These are phyloP conservation scores for Cystobasidium onofrii DNA, from an alignment of 768 basidiomycete genomes.

Conservation along the genomic window DNA sequence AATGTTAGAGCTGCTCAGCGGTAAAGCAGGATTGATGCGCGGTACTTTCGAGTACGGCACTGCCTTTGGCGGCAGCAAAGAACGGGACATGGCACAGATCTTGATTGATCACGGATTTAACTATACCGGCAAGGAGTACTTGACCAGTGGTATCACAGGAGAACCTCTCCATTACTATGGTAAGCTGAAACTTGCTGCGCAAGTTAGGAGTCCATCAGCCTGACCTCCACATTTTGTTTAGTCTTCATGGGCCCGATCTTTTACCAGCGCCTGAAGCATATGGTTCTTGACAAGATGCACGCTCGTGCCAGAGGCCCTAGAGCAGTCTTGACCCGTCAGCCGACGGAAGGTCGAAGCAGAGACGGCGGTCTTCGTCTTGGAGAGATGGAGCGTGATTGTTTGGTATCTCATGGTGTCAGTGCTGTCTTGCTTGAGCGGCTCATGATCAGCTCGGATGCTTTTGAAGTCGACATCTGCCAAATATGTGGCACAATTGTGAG, in stretches of 20 bases:
- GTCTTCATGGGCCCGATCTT: conserved; percentile 71
- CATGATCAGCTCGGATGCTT: conserved; percentile 98
- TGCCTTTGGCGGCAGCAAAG: conserved; percentile 96
- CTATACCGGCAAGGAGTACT: conserved; percentile 98
- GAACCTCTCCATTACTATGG: conserved; percentile 85
- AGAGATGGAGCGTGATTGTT: conserved; percentile 98
- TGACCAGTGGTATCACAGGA: conserved; percentile 95
- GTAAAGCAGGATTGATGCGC: conserved; percentile 86
- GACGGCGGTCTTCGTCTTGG: conserved; percentile 94
- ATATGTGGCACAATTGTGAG: conserved; percentile 78
- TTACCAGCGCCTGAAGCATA: conserved; percentile 67
- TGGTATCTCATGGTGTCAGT: conserved; percentile 74
- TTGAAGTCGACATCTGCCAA: conserved; percentile 91
- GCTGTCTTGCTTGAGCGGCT: conserved; percentile 90
- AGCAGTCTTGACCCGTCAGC: conserved; percentile 91
- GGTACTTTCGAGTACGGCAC: conserved; percentile 90
- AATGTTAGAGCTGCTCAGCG: conserved; percentile 95
- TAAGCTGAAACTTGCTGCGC: background rate
- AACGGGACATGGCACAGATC: conserved; percentile 96
- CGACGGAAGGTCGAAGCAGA: conserved; percentile 93
- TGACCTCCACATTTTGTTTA: background rate
- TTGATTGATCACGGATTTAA: conserved; percentile 90
- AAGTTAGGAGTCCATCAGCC: background rate
- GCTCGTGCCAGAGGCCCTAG: conserved; percentile 93
- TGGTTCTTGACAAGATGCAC: conserved; percentile 97